A percentile compares a stretch with the other conserved stretches of the same genome.
Evolutionary conservation across 139 green algal species (phyloP).

Genomic region (Volvox africanus): DNA sequence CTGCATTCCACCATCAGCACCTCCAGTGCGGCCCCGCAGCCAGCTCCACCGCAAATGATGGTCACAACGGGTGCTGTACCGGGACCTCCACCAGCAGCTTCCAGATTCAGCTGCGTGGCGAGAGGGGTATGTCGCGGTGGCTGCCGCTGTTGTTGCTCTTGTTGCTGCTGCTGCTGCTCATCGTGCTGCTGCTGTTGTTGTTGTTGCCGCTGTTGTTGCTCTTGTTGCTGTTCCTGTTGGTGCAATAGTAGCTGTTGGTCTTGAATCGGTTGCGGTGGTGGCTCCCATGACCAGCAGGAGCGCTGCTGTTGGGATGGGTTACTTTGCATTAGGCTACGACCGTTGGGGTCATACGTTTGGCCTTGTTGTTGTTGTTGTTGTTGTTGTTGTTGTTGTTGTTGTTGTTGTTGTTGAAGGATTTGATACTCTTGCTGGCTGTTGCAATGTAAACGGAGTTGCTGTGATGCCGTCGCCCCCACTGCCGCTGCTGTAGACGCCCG

Average conservation of each 20-base stretch:
- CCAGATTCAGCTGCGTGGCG: neutral
- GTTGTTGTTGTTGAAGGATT: neutral
- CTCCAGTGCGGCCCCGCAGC: no score
- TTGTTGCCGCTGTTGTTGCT: constrained; percentile 5
- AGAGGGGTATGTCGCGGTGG: neutral
- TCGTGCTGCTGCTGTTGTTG: neutral
- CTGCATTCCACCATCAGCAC: no score
- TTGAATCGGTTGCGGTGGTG: no score
- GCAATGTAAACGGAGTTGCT: neutral
- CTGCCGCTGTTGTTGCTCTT: neutral
- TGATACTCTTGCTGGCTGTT: neutral
- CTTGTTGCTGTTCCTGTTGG: neutral
- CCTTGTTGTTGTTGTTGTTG: neutral
- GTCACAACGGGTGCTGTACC: no score
- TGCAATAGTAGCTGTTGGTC: neutral
- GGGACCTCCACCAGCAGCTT: no score
- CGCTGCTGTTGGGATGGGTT: no score
- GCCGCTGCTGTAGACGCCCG: neutral
- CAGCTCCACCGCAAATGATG: no score
- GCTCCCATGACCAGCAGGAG: no score
- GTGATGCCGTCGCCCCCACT: neutral
- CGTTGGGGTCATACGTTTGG: neutral
- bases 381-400: neutral
- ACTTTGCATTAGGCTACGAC: no score
- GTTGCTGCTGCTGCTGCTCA: neutral